Conservation (phyloP, 176 grass and related monocot genomes). For the Oryza australiensis region DNA sequence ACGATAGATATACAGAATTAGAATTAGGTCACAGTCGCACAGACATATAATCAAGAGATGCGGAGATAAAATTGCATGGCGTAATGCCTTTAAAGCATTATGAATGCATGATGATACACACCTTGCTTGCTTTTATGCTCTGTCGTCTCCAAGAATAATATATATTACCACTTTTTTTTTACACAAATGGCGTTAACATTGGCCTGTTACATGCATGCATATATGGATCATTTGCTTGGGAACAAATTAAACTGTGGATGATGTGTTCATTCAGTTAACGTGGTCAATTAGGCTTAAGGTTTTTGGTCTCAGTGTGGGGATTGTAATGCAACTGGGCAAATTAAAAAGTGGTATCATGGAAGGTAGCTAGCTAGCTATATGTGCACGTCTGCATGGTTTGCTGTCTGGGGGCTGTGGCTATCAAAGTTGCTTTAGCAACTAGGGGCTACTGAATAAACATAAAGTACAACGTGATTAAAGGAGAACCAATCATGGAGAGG, state of each 20-base stretch:
- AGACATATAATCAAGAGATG: slow-evolving; percentile 23
- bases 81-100: slow-evolving; percentile 1
- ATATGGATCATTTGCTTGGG: neutral
- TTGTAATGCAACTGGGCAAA: neutral
- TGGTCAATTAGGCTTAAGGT: neutral
- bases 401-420: neutral
- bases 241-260: neutral
- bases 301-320: neutral
- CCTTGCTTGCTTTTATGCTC: neutral
- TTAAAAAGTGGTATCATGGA: neutral
- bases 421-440: neutral
- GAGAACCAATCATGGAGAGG: neutral
- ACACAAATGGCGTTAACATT: neutral
- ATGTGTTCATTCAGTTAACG: neutral
- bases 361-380: neutral
- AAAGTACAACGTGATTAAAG: slow-evolving; percentile 28
- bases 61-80: neutral
- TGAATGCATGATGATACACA: neutral
- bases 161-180: neutral
- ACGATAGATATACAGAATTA: slow-evolving; percentile 29
- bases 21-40: slow-evolving; percentile 2
- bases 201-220: neutral
- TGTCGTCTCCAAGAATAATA: neutral
- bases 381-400: neutral
- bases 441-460: slow-evolving; percentile 1